Evolutionary conservation across 108 stramenopile species (phyloP), one percentile per base, ranked within the genome.

Genomic region (Stephanodiscus triporus): DNA sequence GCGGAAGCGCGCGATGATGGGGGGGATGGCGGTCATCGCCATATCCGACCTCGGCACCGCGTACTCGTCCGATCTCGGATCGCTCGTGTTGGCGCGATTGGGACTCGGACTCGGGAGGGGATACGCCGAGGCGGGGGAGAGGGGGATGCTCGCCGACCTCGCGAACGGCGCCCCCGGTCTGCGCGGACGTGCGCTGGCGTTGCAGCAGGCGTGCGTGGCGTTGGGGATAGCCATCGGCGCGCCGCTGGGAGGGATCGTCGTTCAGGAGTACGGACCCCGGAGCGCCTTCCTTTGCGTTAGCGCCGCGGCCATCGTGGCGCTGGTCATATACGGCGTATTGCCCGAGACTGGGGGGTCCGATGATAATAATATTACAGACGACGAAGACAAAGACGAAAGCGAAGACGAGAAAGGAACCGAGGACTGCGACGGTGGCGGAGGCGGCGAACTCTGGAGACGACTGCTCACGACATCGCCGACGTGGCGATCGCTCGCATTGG

Each of bases 221-320:
- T 23, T 89, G 63, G 91, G 91, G 5, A 88, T 92, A 50, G 89
- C 91, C 0, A 84, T 89, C 20, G 91, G 89, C 8, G 89, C 91
- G 47, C 88, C 91, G 47, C 16, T 82, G 19, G 91, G 91, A 7
- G 91, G 89, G 19, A 19, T 86, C 9, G 40, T 89, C 9, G 86
- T 89, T 13, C 86, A 92, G 63, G 32, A 69, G 51, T 88, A 84
- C 78, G 87, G 89, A 24, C 75, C 76, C 7, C 27, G 89, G 22
- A 86, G 86, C 29, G 69, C 86, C 2, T 90, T 90, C 73, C 67
- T 88, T 22, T 89, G 89, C 71, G 91, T 92, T 2, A 89, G 79
- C 60, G 87, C 68, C 9, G 91, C 91, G 23, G 91, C 91, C 5
- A 38, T 83, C 0, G 53, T 77, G 30, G 73, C 86, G n/a, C 24